These are phyloP conservation scores for Diaporthe caulivora DNA, from an alignment of 2,329 filamentous ascomycete species.

Conservation along the genomic window DNA sequence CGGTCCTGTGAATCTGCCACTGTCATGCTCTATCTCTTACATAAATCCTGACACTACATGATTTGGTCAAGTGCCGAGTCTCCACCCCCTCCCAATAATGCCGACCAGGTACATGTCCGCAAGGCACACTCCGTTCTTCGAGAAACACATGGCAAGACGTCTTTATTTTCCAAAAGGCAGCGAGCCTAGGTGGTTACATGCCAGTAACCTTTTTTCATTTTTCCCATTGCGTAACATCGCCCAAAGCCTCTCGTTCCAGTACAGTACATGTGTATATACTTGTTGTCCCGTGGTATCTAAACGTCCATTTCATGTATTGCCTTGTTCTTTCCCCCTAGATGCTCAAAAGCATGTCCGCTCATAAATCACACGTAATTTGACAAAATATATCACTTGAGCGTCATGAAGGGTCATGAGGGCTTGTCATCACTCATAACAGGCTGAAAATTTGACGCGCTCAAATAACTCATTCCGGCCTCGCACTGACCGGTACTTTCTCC, in stretches of 20 bases:
- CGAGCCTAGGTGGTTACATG: not conserved
- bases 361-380: not conserved
- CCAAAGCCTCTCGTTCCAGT: not conserved
- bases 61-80: not conserved
- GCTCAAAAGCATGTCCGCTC: constrained; percentile 5
- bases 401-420: not conserved
- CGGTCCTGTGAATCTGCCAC: not conserved
- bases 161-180: not conserved
- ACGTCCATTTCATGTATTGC: constrained; percentile 3
- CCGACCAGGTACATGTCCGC: not conserved
- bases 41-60: not conserved
- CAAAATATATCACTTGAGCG: not conserved
- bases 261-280: constrained; percentile 22
- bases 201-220: not conserved
- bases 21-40: not conserved
- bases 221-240: not conserved
- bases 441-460: not conserved
- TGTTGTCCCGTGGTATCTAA: constrained; percentile 15
- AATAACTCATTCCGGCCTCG: constrained; percentile 40
- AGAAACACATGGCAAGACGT: not conserved
- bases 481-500: constrained; percentile 36
- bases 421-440: constrained; percentile 24
- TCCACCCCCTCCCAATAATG: not conserved
- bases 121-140: too few relatives aligned
- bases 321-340: not conserved